phyloP scores from a whole-genome alignment of 352 stramenopile species.

The Pythium dissimile region DNA sequence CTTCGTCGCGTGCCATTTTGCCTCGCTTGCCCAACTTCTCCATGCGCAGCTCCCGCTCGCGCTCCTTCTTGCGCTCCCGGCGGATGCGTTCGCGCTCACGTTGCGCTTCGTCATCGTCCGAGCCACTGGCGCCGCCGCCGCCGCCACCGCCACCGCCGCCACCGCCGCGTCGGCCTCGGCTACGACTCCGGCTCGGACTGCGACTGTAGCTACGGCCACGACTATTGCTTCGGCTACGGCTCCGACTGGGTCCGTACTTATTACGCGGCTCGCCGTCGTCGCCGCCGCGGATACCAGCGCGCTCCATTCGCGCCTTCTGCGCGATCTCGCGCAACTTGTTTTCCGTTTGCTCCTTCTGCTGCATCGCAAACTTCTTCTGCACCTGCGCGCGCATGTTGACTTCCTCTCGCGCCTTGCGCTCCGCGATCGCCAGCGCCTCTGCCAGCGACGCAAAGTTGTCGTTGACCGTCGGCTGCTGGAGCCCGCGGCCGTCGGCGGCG shows the following conservation, averaged over 20 bases:
- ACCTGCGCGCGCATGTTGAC: slow-evolving; percentile 93
- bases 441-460: slow-evolving; percentile 98
- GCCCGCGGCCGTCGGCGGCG: slow-evolving; percentile 94
- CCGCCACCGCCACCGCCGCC: slow-evolving; percentile 1
- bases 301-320: slow-evolving; percentile 91
- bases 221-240: slow-evolving; percentile 16
- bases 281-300: slow-evolving; percentile 55
- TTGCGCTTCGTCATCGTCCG: slow-evolving; percentile 38
- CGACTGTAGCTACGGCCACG: slow-evolving; percentile 13
- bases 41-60: slow-evolving; percentile 92
- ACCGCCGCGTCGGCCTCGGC: slow-evolving; percentile 11
- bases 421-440: slow-evolving; percentile 97
- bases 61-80: slow-evolving; percentile 91
- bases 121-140: slow-evolving; percentile 27
- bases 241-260: slow-evolving; percentile 13
- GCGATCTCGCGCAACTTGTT: slow-evolving; percentile 94
- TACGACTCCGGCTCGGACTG: slow-evolving; percentile 10
- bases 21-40: slow-evolving; percentile 92
- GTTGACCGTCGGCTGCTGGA: slow-evolving; percentile 96
- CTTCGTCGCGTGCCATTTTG: slow-evolving; percentile 92
- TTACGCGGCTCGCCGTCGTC: slow-evolving; percentile 29
- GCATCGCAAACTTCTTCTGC: slow-evolving; percentile 85
- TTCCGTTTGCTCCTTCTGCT: slow-evolving; percentile 96
- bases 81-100: slow-evolving; percentile 78
- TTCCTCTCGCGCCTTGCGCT: slow-evolving; percentile 96